A percentile compares a stretch with the other conserved stretches of the same genome.
These are phyloP conservation scores for Chrysanthemum lavandulifolium DNA, from an alignment of 129 eudicot genomes.

Conservation along the genomic window DNA sequence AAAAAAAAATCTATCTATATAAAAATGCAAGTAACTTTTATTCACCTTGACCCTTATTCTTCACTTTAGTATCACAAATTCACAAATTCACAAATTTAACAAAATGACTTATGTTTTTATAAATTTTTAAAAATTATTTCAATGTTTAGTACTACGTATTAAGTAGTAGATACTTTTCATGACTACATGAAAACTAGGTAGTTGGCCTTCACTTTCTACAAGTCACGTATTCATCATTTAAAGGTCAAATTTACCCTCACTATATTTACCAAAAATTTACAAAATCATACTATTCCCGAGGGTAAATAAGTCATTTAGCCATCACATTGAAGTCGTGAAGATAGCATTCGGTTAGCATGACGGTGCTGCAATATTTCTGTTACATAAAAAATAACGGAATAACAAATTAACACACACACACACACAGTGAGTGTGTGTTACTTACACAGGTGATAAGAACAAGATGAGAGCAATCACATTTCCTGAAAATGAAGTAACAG, in stretches of 20 bases:
- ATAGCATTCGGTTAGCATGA: constrained; percentile 31
- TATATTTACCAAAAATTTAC: background rate
- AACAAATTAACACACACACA: background rate
- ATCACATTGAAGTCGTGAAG: constrained; percentile 29
- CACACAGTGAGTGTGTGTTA: background rate
- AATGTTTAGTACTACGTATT: too few relatives aligned
- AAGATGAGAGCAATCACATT: constrained; percentile 36
- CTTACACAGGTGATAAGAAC: constrained; percentile 49
- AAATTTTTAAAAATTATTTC: too few relatives aligned
- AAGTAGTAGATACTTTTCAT: too few relatives aligned
- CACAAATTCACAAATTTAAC: too few relatives aligned
- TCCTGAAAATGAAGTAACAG: constrained; percentile 31
- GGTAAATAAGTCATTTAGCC: constrained; percentile 23
- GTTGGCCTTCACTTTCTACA: too few relatives aligned
- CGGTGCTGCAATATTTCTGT: constrained; percentile 6
- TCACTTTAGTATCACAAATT: too few relatives aligned
- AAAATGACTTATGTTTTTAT: too few relatives aligned
- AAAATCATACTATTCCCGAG: background rate
- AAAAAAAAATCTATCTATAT: too few relatives aligned
- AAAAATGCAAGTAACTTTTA: too few relatives aligned
- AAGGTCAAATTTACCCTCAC: background rate
- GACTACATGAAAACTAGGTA: too few relatives aligned
- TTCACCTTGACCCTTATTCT: too few relatives aligned
- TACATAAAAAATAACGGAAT: background rate
- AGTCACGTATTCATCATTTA: too few relatives aligned